Conservation (phyloP, 129 eudicot species). For the Flaveria bidentis region DNA sequence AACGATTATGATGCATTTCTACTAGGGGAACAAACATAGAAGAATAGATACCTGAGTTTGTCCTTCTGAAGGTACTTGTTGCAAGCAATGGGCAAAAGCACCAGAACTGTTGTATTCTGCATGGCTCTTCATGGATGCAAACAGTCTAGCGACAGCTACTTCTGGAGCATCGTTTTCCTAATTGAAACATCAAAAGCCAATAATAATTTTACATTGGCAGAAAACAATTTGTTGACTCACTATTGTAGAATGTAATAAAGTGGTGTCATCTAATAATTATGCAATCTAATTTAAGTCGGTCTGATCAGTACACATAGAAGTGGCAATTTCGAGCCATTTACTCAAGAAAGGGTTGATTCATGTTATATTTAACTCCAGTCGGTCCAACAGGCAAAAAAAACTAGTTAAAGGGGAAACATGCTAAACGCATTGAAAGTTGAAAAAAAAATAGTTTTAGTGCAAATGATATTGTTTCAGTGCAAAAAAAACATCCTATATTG, state of each 20-base stretch:
- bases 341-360: neutral
- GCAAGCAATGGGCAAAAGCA: conserved; percentile 69
- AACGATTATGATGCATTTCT: conserved; percentile 15
- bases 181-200: conserved; percentile 10
- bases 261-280: neutral
- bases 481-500: neutral
- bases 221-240: neutral
- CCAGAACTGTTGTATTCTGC: conserved; percentile 50
- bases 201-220: conserved; percentile 4
- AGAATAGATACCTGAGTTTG: conserved; percentile 58
- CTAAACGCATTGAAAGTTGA: neutral
- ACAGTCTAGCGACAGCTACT: conserved; percentile 43
- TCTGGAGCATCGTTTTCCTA: conserved; percentile 42
- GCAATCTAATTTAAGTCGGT: conserved; percentile 2
- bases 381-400: neutral
- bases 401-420: neutral
- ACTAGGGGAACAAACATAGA: conserved; percentile 5
- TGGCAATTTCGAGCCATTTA: neutral
- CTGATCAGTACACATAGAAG: neutral
- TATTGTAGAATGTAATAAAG: neutral
- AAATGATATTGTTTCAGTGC: neutral
- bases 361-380: neutral
- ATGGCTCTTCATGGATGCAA: conserved; percentile 41
- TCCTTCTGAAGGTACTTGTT: conserved; percentile 80
- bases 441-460: neutral